Base-by-base conservation (phyloP, 2,329 filamentous ascomycete genomes). In the Fusarium brevicatenulatum region DNA sequence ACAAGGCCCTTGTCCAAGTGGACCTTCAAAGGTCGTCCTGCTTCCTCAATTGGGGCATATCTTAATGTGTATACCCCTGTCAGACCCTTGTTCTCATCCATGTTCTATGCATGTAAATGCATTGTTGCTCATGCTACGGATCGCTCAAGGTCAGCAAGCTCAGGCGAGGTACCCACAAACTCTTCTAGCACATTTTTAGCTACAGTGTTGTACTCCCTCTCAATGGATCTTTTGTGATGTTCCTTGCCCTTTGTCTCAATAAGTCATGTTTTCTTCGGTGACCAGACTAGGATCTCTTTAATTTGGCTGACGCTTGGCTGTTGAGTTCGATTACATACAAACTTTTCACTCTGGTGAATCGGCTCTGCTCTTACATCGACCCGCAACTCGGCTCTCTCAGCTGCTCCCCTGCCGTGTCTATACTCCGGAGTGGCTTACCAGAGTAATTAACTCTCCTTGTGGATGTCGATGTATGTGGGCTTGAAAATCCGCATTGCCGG, bases 101-200 rank as follows among this genome's bases (percentile, higher is more conserved):
- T 59, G 71, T 69, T 67, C 53, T 65, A 66, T 76, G 72, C 72
- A 76, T 75, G 65, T 65, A 54, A 66, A 69, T 72, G 72, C 70
- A 77, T 74, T 66, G 76, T 72, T 75, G 57, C 66, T 74, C 70
- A 54, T 60, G 63, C 61, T 76, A 70, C 54, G 39, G 44, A 54
- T 71, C 37, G 44, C 58, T 49, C 55, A 23, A 65, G 56, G 67
- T 54, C 44, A 72, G 67, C 56, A 50, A 57, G 56, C 66, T 76
- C 54, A 60, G 53, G 62, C 57, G 55, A 62, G 54, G 72, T 77
- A 64, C 64, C 76, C 74, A 71, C 70, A 69, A 66, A 62, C 67
- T 62, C 60, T 55, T 68, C 62, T 55, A 60, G 54, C 58, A 25
- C 66, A 73, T 75, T 71, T 75, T 75, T 74, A 76, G 76, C 63